phyloP scores from a whole-genome alignment of 2,329 filamentous ascomycete species.

The Venturia carpophila region DNA sequence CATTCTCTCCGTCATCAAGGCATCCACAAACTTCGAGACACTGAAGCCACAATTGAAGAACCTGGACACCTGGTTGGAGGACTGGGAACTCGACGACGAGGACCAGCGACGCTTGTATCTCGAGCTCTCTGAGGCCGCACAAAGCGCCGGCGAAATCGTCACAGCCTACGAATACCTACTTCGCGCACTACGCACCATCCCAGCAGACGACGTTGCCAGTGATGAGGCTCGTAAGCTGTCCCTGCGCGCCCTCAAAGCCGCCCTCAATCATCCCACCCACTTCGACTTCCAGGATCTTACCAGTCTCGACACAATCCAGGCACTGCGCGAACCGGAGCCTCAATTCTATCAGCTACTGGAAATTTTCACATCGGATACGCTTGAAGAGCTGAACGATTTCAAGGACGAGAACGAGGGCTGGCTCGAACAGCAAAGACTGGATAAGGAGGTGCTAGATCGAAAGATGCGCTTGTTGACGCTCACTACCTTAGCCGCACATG shows the following conservation, averaged over 20 bases:
- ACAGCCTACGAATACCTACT: conserved; percentile 66
- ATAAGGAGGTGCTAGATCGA: conserved; percentile 68
- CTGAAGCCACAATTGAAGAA: conserved; percentile 76
- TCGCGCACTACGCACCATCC: conserved; percentile 70
- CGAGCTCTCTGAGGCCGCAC: conserved; percentile 71
- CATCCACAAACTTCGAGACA: conserved; percentile 62
- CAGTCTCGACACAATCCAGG: conserved; percentile 69
- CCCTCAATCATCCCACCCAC: conserved; percentile 57
- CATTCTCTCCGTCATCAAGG: conserved; percentile 75
- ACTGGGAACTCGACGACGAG: conserved; percentile 76
- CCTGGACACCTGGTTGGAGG: conserved; percentile 70
- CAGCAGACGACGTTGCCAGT: conserved; percentile 48
- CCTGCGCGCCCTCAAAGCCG: conserved; percentile 56
- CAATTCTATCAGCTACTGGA: conserved; percentile 87
- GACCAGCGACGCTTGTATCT: conserved; percentile 79
- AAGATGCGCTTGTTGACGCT: conserved; percentile 97
- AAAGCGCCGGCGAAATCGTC: conserved; percentile 68
- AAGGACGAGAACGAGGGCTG: conserved; percentile 83
- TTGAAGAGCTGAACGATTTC: conserved; percentile 95
- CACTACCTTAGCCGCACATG: conserved; percentile 76
- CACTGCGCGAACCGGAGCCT: conserved; percentile 74
- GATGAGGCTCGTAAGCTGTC: conserved; percentile 51
- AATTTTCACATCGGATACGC: conserved; percentile 86
- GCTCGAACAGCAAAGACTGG: conserved; percentile 64
- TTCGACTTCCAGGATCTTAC: conserved; percentile 69